Evolutionary conservation across 345 rosid species (phyloP), one percentile per base, ranked within the genome.

Genomic region (Streptanthus diversifolius): DNA sequence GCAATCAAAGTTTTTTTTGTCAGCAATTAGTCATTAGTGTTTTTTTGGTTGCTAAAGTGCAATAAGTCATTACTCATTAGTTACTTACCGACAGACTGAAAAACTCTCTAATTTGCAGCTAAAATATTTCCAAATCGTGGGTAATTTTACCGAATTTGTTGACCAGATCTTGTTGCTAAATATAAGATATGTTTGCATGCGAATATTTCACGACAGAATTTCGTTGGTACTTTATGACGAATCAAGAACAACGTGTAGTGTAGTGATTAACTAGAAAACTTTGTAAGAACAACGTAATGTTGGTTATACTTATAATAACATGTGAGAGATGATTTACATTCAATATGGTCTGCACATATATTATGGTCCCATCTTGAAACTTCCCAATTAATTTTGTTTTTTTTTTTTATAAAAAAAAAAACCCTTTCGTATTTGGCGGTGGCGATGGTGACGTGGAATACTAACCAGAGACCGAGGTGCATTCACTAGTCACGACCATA

Each of bases 31-130:
- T 47, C 21, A 32, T 33, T 3, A 37, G 5, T 9, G 41, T 12
- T 9, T 9, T 37, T 37, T 4, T 29, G 4, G 30, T 29, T 29
- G 30, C 5, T 29, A 29, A 29, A 29, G 30, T 39, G 48, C 19
- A 44, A 7, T 44, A 7, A 15, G 18, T 41, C 47, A 41, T 41
- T 41, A 8, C 14, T 41, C n/a, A 14, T 27, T 47, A 25, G 9
- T 3, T 44, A 43, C 15, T 52, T 39, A 71, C 62, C 69, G 76
- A 62, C 76, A 62, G 27, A 59, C 29, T 36, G 29, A 62, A 62
- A 39, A 33, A 39, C 43, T 61, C 15, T 37, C 11, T 35, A 47
- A 14, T 39, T 17, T 61, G 24, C 17, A 7, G 19, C 35, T 45
- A 48, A 48, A 48, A 47, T 13, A 5, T 19, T 15, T 53, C 17